Evolutionary conservation across 495 filamentous ascomycete species (phyloP).

Genomic region (Xylaria curta): DNA sequence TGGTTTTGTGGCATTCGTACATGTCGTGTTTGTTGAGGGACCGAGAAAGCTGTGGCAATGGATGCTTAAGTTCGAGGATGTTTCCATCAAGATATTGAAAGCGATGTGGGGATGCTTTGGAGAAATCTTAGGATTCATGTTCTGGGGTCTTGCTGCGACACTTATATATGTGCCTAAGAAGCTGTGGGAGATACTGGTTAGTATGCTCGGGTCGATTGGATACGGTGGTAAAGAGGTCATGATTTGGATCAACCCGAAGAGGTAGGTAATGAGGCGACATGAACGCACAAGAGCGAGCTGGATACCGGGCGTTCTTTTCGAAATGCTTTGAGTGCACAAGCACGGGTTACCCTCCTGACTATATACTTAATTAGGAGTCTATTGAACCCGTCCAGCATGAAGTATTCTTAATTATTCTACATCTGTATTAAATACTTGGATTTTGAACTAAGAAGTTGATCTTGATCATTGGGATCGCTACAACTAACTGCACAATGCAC

Average conservation of each 20-base stretch:
- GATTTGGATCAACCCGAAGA: conserved; percentile 12
- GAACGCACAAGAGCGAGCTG: background rate
- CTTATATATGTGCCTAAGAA: background rate
- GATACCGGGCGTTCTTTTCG: background rate
- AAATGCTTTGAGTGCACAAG: background rate
- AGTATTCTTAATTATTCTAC: background rate
- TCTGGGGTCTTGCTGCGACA: background rate
- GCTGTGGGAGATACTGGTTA: conserved; percentile 3
- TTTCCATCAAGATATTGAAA: background rate
- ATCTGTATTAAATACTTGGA: background rate
- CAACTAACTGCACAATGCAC: background rate
- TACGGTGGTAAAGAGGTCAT: background rate
- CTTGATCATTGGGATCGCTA: no score
- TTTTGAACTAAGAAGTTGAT: background rate
- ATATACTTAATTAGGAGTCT: background rate
- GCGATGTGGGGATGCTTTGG: background rate
- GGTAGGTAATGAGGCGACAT: background rate
- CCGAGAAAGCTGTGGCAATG: background rate
- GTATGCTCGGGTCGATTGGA: background rate
- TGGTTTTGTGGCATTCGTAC: background rate
- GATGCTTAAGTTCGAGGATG: background rate
- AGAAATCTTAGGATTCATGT: background rate
- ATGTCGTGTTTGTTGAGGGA: background rate
- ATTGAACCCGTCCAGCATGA: background rate
- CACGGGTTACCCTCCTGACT: background rate